phyloP scores from a whole-genome alignment of 257 asterid species.

The Marsdenia floribunda region DNA sequence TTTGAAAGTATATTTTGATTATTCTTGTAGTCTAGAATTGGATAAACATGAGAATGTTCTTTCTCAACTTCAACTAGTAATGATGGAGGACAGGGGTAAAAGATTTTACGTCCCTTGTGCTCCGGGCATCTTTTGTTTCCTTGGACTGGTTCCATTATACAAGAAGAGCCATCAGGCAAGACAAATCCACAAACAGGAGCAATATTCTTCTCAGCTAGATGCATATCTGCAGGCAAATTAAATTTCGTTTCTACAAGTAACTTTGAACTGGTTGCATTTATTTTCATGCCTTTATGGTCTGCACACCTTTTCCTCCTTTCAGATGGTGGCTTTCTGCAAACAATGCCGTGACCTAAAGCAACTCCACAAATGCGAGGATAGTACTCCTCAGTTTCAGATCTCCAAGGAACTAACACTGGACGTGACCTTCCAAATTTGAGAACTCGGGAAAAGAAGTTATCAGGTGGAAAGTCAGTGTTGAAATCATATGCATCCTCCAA shows the following conservation, averaged over 20 bases:
- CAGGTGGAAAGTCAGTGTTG: slow-evolving; percentile 19
- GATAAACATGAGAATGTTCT: slow-evolving; percentile 9
- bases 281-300: slow-evolving; percentile 84
- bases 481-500: slow-evolving; percentile 28
- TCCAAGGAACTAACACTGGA: slow-evolving; percentile 28
- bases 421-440: slow-evolving; percentile 50
- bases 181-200: slow-evolving; percentile 29
- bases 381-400: slow-evolving; percentile 16
- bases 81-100: slow-evolving; percentile 2
- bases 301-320: slow-evolving; percentile 73
- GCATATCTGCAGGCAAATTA: neutral
- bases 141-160: slow-evolving; percentile 26
- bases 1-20: neutral
- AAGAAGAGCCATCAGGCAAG: slow-evolving; percentile 29
- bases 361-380: slow-evolving; percentile 56
- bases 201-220: neutral
- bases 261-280: slow-evolving; percentile 42
- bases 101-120: slow-evolving; percentile 32
- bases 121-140: slow-evolving; percentile 33
- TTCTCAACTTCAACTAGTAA: slow-evolving; percentile 10
- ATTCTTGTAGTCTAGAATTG: neutral
- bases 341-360: slow-evolving; percentile 52
- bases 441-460: slow-evolving; percentile 31
- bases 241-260: slow-evolving; percentile 11
- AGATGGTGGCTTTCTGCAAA: slow-evolving; percentile 57